Base-by-base conservation (phyloP, 768 basidiomycete genomes). In the Agrocybe praecox region DNA sequence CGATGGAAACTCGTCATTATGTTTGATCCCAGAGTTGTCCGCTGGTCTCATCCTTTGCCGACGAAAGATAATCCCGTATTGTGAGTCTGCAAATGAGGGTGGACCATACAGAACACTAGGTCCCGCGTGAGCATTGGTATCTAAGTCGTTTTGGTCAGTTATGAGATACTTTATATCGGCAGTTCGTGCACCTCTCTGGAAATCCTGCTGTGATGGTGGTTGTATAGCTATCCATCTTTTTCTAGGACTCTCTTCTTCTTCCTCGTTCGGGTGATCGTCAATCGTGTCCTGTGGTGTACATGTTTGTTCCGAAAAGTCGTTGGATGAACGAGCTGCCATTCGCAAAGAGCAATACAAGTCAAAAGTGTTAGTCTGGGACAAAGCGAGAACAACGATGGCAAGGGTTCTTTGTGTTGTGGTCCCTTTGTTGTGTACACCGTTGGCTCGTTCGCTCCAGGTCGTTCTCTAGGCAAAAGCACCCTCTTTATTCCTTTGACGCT, bases 61-160 rank as follows among this genome's bases (percentile, higher is more conserved):
- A 17, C 87, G 82, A 1, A 87, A 72, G 47, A 88, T 76, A 29
- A 83, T 77, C 52, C 80, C 82, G 63, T 79, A 85, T 56, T 80
- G 83, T 0, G 76, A 74, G 46, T 82, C 74, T 12, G 59, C 62
- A 53, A 84, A 82, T 0, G 81, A 74, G 1, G 80, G 79, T 0
- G 78, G 80, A 17, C 46, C 26, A 29, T 29, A 10, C 26, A 19
- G 52, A 26, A 2, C n/a, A n/a, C 17, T 7, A 12, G 11, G 23
- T 40, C 34, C 18, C 1, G 50, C 18, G 11, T 10, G 17, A 24
- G 24, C 1, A 1, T 0, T 18, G 19, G 21, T n/a, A 26, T 15
- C 40, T 43, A n/a, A 4, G 51, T 4, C 0, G 18, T 18, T 12
- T 2, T 18, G 17, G 24, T 36, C 10, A 10, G 23, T 19, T 21